phyloP scores from a whole-genome alignment of 139 green algal genomes.

The Chlamydomonas sphaeroides region DNA sequence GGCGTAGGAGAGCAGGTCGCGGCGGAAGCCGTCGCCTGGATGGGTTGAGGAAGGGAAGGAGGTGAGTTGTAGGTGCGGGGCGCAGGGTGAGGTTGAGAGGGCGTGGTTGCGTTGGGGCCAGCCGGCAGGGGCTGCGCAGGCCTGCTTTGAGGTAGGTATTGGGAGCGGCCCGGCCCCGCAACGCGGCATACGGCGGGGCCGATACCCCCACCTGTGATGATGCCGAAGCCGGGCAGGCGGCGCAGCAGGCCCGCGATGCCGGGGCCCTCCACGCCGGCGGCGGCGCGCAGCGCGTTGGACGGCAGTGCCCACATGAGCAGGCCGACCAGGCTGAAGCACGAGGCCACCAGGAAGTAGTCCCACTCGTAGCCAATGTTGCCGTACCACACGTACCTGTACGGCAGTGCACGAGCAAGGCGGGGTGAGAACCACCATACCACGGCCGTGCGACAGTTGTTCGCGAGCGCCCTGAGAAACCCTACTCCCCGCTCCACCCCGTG shows the following conservation, averaged over 20 bases:
- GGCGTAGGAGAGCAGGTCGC: too few species aligned
- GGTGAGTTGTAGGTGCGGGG: too few species aligned
- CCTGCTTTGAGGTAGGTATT: too few species aligned
- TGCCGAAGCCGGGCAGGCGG: conserved; percentile 39
- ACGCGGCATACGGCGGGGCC: too few species aligned
- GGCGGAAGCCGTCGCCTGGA: too few species aligned
- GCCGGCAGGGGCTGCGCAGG: too few species aligned
- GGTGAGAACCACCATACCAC: background rate
- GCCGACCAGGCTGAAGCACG: conserved; percentile 39
- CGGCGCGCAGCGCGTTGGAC: background rate
- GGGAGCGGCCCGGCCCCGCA: too few species aligned
- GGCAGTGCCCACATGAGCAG: conserved; percentile 31
- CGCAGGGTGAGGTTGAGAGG: too few species aligned
- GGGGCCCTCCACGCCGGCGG: conserved; percentile 2
- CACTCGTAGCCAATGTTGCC: conserved; percentile 45
- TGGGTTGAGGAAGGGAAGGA: too few species aligned
- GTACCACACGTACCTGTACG: conserved; percentile 49
- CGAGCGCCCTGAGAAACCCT: background rate
- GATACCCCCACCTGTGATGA: conserved; percentile 39
- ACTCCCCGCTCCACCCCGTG: background rate
- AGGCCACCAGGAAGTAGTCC: conserved; percentile 49
- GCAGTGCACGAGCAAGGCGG: background rate
- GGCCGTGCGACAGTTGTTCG: too few species aligned
- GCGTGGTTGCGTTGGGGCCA: too few species aligned
- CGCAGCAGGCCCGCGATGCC: conserved; percentile 27